Conservation (phyloP, 2,329 filamentous ascomycete species). For the Xylaria sp. region DNA sequence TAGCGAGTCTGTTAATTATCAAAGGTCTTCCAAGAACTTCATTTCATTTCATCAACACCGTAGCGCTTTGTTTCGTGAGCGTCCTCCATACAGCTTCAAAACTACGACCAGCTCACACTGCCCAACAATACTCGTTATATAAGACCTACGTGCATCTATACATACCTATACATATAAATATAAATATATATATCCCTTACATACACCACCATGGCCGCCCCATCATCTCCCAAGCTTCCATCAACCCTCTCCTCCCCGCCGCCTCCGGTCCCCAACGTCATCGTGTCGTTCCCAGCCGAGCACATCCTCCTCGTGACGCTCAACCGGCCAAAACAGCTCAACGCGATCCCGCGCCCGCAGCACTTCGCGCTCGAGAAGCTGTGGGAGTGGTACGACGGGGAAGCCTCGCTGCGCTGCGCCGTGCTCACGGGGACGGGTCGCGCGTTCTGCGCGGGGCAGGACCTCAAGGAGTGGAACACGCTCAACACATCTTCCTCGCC, state of each 20-base stretch:
- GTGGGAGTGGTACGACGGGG: constrained; percentile 71
- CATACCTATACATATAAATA: background rate
- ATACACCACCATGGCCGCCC: constrained; percentile 32
- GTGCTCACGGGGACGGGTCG: constrained; percentile 71
- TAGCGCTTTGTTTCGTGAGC: background rate
- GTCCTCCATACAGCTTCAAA: background rate
- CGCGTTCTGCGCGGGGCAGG: constrained; percentile 75
- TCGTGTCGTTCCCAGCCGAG: constrained; percentile 62
- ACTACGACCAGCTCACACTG: background rate
- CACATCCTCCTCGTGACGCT: constrained; percentile 70
- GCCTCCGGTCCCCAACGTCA: constrained; percentile 55
- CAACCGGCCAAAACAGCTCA: constrained; percentile 68
- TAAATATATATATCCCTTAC: background rate
- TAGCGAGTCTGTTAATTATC: background rate
- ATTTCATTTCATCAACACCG: background rate
- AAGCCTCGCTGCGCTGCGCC: constrained; percentile 69
- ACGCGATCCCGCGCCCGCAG: constrained; percentile 63
- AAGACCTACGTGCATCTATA: background rate
- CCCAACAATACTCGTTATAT: background rate
- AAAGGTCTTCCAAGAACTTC: background rate
- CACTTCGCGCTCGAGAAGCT: constrained; percentile 62
- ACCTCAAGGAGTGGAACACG: constrained; percentile 72
- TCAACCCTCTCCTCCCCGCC: constrained; percentile 52
- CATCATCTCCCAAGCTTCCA: constrained; percentile 38
- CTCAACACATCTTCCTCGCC: constrained; percentile 21